Evolutionary conservation across 495 filamentous ascomycete species (phyloP), one percentile per base, ranked within the genome.

Genomic region (Talaromyces ruber): DNA sequence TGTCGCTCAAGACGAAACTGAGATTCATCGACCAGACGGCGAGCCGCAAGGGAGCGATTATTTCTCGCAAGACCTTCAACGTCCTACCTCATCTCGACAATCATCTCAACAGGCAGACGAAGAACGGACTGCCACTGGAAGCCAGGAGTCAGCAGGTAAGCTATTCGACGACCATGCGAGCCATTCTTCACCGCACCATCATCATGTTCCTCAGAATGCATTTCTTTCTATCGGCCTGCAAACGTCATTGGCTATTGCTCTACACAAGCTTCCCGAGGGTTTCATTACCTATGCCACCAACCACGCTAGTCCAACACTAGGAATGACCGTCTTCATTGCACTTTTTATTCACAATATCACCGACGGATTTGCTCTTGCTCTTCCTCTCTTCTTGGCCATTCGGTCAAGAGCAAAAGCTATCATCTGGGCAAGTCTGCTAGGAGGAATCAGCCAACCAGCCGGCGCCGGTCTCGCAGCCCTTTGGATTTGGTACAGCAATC

Each of bases 271-370:
- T 21, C 94, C 95, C 4, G 94, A 98, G 74, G 94, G 94, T 28
- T 98, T 98, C 75, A 97, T 98, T 62, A 98, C 95, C 29, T 98
- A 94, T 72, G 93, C 94, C 8, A 97, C 94, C 12, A 98, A 98
- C 73, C 95, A 98, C 64, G 95, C 91, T 30, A 97, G 88, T 68
- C 92, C 94, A 0, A 76, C 79, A 1, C 86, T 98, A 2, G 94
- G 95, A 12, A 82, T 96, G 67, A 86, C 90, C 37, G 90, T 98
- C 34, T 98, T 98, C 77, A 81, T 98, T 66, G 94, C 94, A 1
- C 83, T 98, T 3, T 97, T 94, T 69, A 93, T 98, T 63, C 94
- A 98, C 78, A 98, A 98, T 74, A 96, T 98, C 64, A 88, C 91
- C 53, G 94, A 98, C 74, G 94, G 94, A 18, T 98, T 98, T 70